Evolutionary conservation across 768 basidiomycete species (phyloP).

Genomic region (Trametopsis cervina): DNA sequence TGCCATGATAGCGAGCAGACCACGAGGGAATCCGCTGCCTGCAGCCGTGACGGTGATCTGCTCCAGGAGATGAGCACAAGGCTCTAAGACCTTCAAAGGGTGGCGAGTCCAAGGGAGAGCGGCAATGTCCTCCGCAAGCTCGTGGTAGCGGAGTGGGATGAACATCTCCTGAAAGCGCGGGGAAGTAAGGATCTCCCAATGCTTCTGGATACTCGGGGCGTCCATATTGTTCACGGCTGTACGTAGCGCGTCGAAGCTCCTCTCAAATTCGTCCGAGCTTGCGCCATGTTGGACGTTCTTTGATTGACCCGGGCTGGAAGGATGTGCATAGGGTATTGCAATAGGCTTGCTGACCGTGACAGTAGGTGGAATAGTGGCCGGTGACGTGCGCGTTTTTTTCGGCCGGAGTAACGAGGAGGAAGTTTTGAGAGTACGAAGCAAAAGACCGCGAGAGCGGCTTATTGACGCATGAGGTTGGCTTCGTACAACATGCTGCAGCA

Average conservation of each 20-base stretch:
- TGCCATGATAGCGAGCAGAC: slow-evolving; percentile 43
- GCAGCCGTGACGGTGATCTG: slow-evolving; percentile 48
- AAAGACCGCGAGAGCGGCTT: slow-evolving; percentile 24
- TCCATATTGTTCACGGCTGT: slow-evolving; percentile 31
- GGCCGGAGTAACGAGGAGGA: too few species aligned
- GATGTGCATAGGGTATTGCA: too few species aligned
- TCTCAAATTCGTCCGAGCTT: slow-evolving; percentile 24
- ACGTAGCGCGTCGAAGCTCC: slow-evolving; percentile 31
- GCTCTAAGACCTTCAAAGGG: not conserved
- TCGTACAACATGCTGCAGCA: slow-evolving; percentile 16
- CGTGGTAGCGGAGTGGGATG: slow-evolving; percentile 33
- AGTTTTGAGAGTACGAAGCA: too few species aligned
- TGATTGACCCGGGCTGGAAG: too few species aligned
- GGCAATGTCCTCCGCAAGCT: slow-evolving; percentile 32
- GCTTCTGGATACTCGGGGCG: slow-evolving; percentile 19
- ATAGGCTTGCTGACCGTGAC: too few species aligned
- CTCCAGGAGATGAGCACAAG: slow-evolving; percentile 28
- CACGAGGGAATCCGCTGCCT: slow-evolving; percentile 34
- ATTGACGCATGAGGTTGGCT: slow-evolving; percentile 16
- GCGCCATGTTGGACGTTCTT: too few species aligned
- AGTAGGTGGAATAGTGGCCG: too few species aligned
- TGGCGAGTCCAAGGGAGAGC: slow-evolving; percentile 19
- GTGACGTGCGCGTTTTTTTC: too few species aligned
- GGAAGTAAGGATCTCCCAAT: slow-evolving; percentile 39
- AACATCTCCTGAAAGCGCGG: slow-evolving; percentile 40